These are phyloP conservation scores for Durio zibethinus DNA, from an alignment of 345 rosid species.

Conservation along the genomic window DNA sequence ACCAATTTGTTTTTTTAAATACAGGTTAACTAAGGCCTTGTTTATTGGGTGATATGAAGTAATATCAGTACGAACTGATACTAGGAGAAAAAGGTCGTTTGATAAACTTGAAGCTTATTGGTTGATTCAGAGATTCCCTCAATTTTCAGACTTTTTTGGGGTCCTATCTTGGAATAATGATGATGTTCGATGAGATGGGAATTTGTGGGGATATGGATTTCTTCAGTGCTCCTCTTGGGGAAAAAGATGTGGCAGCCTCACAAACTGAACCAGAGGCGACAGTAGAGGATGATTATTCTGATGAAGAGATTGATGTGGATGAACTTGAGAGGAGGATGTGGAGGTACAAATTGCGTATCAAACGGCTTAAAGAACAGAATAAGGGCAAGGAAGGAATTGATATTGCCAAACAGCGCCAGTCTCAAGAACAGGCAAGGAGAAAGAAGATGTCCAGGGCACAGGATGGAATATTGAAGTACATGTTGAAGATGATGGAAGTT, in stretches of 20 bases:
- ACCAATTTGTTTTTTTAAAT: background rate
- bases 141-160: background rate
- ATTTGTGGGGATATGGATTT: conserved; percentile 76
- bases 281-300: conserved; percentile 52
- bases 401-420: conserved; percentile 58
- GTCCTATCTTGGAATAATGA: conserved; percentile 22
- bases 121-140: background rate
- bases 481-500: conserved; percentile 84
- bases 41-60: background rate
- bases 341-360: conserved; percentile 70
- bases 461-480: conserved; percentile 80
- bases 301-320: conserved; percentile 66
- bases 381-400: conserved; percentile 52
- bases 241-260: conserved; percentile 34
- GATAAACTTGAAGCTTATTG: background rate
- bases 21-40: background rate
- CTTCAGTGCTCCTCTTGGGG: conserved; percentile 48
- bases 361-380: conserved; percentile 63
- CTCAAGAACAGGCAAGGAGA: conserved; percentile 74
- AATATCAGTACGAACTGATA: background rate
- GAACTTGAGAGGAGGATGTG: conserved; percentile 88
- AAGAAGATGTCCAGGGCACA: conserved; percentile 80
- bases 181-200: conserved; percentile 79
- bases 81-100: background rate
- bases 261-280: conserved; percentile 54